Evolutionary conservation across 1,139 yeast species (phyloP), one percentile per base, ranked within the genome.

Genomic region (Scheffersomyces illinoinensis): DNA sequence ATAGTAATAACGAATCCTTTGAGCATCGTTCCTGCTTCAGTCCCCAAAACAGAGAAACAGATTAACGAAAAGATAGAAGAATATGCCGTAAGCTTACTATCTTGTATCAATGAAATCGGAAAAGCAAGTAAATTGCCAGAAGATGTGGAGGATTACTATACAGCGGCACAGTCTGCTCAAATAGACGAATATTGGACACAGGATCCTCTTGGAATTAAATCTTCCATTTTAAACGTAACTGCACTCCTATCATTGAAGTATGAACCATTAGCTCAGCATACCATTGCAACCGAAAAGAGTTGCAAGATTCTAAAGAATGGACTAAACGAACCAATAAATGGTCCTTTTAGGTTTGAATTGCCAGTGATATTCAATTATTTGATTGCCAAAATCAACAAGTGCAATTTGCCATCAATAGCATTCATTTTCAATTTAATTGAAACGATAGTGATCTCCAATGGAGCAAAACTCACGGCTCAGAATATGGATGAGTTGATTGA

Each of bases 61-160:
- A 58, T 52, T 18, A 52, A 59, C 4, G 75, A 72, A 19, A 43
- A 52, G 17, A 58, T 65, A 39, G 70, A 70, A 50, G 85, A 82
- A 14, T 86, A 87, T 61, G 67, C 83, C 3, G 64, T 78, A 4
- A 86, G 92, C 47, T 71, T 91, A 53, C 73, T 90, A 43, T 75
- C 84, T 10, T 90, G 93, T 68, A 71, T 91, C 0, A 80, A 81
- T 21, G 91, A 89, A 58, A 74, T 91, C 17, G 95, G 93, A 0
- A 88, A 86, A 59, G 92, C 93, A 0, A 74, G 89, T 64, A 80
- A 82, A 54, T 70, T 85, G 5, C 87, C 90, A 0, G 90, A 85
- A 52, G 91, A 87, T 26, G 66, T 76, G 17, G 85, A 82, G 18
- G 82, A 78, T 19, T 72, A 73, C 54, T 73, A 75, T 56, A 70